A percentile compares a stretch with the other conserved stretches of the same genome.
phyloP scores from a whole-genome alignment of 768 basidiomycete genomes.

The Phlebiopsis flavidoalba region DNA sequence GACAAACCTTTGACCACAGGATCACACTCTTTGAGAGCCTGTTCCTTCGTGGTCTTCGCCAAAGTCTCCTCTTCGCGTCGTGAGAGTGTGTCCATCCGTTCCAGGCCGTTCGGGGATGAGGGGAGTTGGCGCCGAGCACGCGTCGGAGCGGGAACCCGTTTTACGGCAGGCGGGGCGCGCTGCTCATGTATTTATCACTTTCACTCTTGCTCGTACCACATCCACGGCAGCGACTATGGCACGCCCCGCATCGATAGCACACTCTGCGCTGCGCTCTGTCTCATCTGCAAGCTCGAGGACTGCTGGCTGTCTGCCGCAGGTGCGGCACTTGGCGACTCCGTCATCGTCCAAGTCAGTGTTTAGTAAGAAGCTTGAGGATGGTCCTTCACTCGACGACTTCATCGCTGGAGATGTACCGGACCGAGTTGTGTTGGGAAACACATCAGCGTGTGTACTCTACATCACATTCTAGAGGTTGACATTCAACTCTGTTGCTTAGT shows the following conservation, averaged over 20 bases:
- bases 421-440: constrained; percentile 67
- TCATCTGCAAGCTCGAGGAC: neutral
- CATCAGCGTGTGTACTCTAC: constrained; percentile 48
- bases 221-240: neutral
- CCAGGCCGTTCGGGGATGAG: neutral
- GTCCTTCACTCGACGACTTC: constrained; percentile 81
- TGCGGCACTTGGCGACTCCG: constrained; percentile 44
- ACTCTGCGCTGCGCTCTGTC: constrained; percentile 7
- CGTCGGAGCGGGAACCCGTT: neutral
- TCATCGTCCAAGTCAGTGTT: constrained; percentile 43
- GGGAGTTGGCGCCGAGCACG: neutral
- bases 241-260: neutral
- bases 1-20: constrained; percentile 62
- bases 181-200: neutral
- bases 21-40: constrained; percentile 77
- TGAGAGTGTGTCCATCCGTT: constrained; percentile 77
- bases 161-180: neutral
- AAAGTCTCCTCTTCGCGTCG: constrained; percentile 86
- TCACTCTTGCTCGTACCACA: neutral
- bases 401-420: constrained; percentile 54
- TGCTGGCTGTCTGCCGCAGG: constrained; percentile 14
- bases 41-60: constrained; percentile 73
- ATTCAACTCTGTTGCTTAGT: constrained; percentile 32
- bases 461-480: neutral
- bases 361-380: constrained; percentile 47